These are phyloP conservation scores for Coemansia sp. DNA, from an alignment of 192 early-diverging fungal species.

Conservation along the genomic window DNA sequence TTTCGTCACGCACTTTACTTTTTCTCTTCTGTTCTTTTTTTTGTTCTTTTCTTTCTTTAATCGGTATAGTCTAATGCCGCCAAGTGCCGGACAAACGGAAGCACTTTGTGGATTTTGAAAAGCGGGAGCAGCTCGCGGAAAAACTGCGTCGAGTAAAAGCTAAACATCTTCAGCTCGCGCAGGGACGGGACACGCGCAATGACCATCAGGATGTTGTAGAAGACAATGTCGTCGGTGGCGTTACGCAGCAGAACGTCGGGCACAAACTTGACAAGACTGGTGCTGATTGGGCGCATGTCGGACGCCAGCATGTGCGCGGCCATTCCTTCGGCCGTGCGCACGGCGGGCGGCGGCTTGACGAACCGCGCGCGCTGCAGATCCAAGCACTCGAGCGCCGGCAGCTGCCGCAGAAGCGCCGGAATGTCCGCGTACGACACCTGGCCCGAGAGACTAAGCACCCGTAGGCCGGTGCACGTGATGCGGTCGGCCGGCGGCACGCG, in stretches of 20 bases:
- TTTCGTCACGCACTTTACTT: neutral
- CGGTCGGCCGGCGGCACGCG: slow-evolving; percentile 15
- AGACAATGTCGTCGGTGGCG: slow-evolving; percentile 26
- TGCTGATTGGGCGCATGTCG: slow-evolving; percentile 32
- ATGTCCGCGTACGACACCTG: slow-evolving; percentile 24
- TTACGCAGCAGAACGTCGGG: slow-evolving; percentile 31
- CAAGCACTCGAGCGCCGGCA: slow-evolving; percentile 32
- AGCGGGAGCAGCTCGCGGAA: slow-evolving; percentile 26
- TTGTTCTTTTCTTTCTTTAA: slow-evolving; percentile 1
- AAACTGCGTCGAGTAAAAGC: slow-evolving; percentile 38
- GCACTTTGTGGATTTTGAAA: slow-evolving; percentile 31
- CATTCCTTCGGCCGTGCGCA: slow-evolving; percentile 32
- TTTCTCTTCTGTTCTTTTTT: neutral
- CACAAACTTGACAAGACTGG: slow-evolving; percentile 27
- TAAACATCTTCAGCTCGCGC: slow-evolving; percentile 31
- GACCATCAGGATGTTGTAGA: slow-evolving; percentile 42
- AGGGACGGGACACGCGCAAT: slow-evolving; percentile 39
- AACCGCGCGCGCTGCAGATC: slow-evolving; percentile 25
- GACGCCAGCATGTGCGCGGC: slow-evolving; percentile 20
- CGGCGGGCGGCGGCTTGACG: slow-evolving; percentile 21
- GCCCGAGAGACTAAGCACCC: slow-evolving; percentile 20
- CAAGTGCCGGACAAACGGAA: slow-evolving; percentile 29
- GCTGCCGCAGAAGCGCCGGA: slow-evolving; percentile 15
- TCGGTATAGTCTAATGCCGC: slow-evolving; percentile 28
- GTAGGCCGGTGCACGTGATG: slow-evolving; percentile 16